Conservation (phyloP, 75 land plant genomes). For the Ceratopteris richardii region DNA sequence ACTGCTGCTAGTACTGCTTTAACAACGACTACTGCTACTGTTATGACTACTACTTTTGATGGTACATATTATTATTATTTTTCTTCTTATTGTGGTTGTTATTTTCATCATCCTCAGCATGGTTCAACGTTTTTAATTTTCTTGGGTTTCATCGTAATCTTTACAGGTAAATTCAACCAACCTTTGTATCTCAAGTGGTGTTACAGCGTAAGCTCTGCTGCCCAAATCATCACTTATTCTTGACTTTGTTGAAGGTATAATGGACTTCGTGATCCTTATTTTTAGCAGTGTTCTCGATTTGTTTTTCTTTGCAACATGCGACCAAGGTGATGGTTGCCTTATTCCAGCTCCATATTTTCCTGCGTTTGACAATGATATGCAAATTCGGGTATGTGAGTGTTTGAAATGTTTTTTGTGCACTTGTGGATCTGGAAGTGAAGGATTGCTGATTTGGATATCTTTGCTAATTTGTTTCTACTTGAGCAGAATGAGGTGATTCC, state of each 20-base stretch:
- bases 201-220: slow-evolving; percentile 26
- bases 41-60: too few relatives aligned
- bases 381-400: slow-evolving; percentile 23
- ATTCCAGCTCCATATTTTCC: slow-evolving; percentile 47
- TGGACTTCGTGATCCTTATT: not conserved
- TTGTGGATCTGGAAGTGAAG: too few relatives aligned
- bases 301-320: slow-evolving; percentile 38
- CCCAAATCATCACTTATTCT: not conserved
- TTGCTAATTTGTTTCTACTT: too few relatives aligned
- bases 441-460: too few relatives aligned
- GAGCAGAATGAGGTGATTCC: slow-evolving; percentile 32
- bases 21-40: too few relatives aligned
- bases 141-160: too few relatives aligned
- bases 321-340: slow-evolving; percentile 38
- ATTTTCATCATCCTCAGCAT: too few relatives aligned
- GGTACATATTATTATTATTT: too few relatives aligned
- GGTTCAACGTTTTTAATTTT: too few relatives aligned
- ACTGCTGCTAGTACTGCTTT: too few relatives aligned
- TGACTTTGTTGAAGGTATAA: too few relatives aligned
- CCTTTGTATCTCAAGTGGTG: slow-evolving; percentile 38
- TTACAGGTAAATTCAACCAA: slow-evolving; percentile 29
- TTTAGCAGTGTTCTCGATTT: slow-evolving; percentile 31
- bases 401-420: not conserved
- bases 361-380: slow-evolving; percentile 42
- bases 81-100: too few relatives aligned